Base-by-base conservation (phyloP, 805 yeast species). In the Starmerella bombi region DNA sequence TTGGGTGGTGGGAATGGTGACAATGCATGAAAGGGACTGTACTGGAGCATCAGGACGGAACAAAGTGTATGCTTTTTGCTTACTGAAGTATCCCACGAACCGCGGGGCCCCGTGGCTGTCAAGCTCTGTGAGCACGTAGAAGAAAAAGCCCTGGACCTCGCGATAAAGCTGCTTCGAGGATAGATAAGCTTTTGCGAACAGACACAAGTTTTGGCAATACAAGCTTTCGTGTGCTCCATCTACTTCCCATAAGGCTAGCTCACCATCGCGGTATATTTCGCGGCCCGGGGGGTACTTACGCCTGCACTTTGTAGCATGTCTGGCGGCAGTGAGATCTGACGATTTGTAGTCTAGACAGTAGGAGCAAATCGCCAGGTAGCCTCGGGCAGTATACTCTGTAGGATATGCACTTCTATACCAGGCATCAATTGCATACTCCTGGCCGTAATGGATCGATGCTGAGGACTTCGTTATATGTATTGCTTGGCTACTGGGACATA, bases 391-490 rank as follows among this genome's bases (percentile, higher is more conserved):
- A 53, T 75, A 82, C 53, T 82, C 91, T 45, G 80, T 85, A 0
- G 97, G 96, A 56, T 82, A 91, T 1, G 97, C 97, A 0, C 95
- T 77, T 3, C 81, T 73, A 59, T 81, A 86, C 94, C 96, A 84
- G 0, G 95, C 82, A 45, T 79, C 80, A 21, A 91, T 81, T 55
- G 80, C 85, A 57, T 62, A 72, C 33, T 70, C 70, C 27, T 32
- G 34, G 16, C 84, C 72, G 49, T 86, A 75, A 51, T 77, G 84
- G 19, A 86, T 76, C 41, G 71, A 72, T 36, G 31, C 40, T 3
- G 31, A 12, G 15, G 31, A 23, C 12, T 23, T 23, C 12, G 27
- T 8, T 12, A 12, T 27, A n/a, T n/a, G 29, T 6, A 29, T 4
- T 3, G 18, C 7, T 21, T 16, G 5, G 36, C 16, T 9, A 29